phyloP scores from a whole-genome alignment of 2,329 filamentous ascomycete genomes.

The Chrysosporium keratinophilum region DNA sequence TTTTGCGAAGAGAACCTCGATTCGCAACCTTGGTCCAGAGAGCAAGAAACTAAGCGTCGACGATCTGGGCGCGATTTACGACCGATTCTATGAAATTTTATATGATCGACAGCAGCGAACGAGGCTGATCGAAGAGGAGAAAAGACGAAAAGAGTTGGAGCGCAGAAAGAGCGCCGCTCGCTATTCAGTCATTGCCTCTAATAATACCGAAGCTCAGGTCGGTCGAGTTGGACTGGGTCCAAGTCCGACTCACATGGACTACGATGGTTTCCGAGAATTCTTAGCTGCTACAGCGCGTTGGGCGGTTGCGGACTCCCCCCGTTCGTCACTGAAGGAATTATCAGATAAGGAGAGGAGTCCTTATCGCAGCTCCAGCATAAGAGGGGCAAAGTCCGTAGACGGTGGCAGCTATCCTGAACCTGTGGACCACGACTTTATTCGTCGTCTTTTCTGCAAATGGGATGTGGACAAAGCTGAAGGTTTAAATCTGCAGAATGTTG shows the following conservation, averaged over 20 bases:
- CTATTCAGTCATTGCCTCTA: constrained; percentile 35
- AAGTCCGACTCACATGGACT: constrained; percentile 91
- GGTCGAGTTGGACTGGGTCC: constrained; percentile 80
- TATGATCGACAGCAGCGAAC: constrained; percentile 85
- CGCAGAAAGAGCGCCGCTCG: constrained; percentile 32
- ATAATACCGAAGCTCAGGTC: constrained; percentile 55
- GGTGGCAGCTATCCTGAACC: constrained; percentile 51
- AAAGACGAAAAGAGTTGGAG: constrained; percentile 54
- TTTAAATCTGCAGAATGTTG: constrained; percentile 80
- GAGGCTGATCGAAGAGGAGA: constrained; percentile 64
- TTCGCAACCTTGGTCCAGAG: constrained; percentile 88
- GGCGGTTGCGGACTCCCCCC: constrained; percentile 80
- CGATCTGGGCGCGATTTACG: constrained; percentile 82
- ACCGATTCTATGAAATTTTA: constrained; percentile 82
- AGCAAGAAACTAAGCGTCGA: constrained; percentile 81
- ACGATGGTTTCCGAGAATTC: constrained; percentile 91
- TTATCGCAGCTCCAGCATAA: constrained; percentile 51
- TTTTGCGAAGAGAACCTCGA: constrained; percentile 93
- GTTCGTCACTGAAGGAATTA: constrained; percentile 44
- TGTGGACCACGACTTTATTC: constrained; percentile 90
- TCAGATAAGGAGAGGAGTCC: constrained; percentile 45
- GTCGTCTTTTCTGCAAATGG: constrained; percentile 78
- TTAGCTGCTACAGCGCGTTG: constrained; percentile 80
- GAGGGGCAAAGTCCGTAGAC: constrained; percentile 47
- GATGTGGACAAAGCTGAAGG: constrained; percentile 67